Evolutionary conservation across 805 yeast genomes (phyloP).

Genomic region (Wickerhamiella spandovensis): DNA sequence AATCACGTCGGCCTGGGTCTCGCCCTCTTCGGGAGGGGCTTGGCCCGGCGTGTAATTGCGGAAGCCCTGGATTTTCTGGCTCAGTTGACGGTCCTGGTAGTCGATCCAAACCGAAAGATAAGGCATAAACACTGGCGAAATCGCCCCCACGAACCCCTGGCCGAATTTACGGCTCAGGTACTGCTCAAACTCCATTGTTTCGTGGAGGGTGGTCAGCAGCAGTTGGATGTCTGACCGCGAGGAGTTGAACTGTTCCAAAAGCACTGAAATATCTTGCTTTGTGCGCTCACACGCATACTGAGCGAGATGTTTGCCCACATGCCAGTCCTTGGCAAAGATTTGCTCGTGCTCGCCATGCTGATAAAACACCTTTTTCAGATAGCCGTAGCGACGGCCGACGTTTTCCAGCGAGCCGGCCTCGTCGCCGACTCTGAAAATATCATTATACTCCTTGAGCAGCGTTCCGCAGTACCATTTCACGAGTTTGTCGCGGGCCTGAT

Average conservation of each 20-base stretch:
- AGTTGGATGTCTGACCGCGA: constrained; percentile 42
- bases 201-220: constrained; percentile 54
- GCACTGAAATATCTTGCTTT: constrained; percentile 45
- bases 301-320: constrained; percentile 48
- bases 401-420: constrained; percentile 95
- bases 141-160: constrained; percentile 29
- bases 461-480: constrained; percentile 59
- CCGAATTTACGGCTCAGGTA: constrained; percentile 32
- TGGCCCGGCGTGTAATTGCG: constrained; percentile 27
- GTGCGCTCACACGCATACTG: constrained; percentile 56
- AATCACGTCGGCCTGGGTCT: constrained; percentile 38
- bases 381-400: constrained; percentile 65
- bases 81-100: constrained; percentile 59
- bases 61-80: constrained; percentile 35
- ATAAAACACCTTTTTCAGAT: constrained; percentile 57
- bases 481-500: constrained; percentile 39
- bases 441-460: constrained; percentile 57
- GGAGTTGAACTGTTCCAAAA: constrained; percentile 30
- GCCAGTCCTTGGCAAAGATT: constrained; percentile 63
- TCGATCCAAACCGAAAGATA: constrained; percentile 74
- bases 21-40: constrained; percentile 27
- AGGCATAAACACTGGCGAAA: constrained; percentile 70
- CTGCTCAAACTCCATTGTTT: constrained; percentile 73
- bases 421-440: constrained; percentile 64
- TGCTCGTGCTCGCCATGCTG: constrained; percentile 37